Base-by-base conservation (phyloP, 2,329 filamentous ascomycete species). In the Lasiodiplodia hormozganensis region DNA sequence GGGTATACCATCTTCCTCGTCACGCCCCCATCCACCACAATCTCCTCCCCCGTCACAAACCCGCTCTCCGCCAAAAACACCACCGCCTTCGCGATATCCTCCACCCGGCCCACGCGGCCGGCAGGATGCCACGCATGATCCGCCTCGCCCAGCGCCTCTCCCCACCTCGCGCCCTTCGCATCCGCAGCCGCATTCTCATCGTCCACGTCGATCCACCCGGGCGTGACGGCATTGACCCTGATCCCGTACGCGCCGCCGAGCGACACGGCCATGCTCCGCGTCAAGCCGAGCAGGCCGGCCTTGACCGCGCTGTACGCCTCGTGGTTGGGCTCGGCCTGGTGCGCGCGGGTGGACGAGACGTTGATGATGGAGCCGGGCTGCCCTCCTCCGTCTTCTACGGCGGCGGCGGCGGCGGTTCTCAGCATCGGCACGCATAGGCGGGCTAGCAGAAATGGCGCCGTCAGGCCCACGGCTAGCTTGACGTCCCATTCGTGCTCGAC, bases 181-280 rank as follows among this genome's bases (percentile, higher is more conserved):
- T 86, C 82, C 2, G 75, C 82, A 49, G 73, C 73, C 70, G 77
- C 76, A 52, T 76, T 79, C 73, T 83, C 81, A 56, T 85, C 77
- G 57, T 72, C 76, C 8, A 86, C 84, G 71, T 85, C 79, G 57
- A 87, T 84, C 85, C 85, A 86, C 0, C 85, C 84, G 0, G 83
- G 84, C 40, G 85, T 72, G 18, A 86, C 82, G 0, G 83, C 80
- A 70, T 85, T 86, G 31, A 84, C 82, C 4, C 83, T 76, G 31
- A 86, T 80, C 12, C 80, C 78, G 54, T 81, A 78, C 3, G 76
- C 73, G 60, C 81, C 77, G 1, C 79, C 81, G 16, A 86, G 74
- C 49, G 81, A 83, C 8, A 84, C 79, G 12, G 82, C 80, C 81
- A 86, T 81, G 11, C 80, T 80, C 71, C 85, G 84, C 62, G 82